Percentiles rank a stretch among this genome's conserved stretches.
Evolutionary conservation across 2,329 filamentous ascomycete species (phyloP).

Genomic region (Decorospora gaudefroyi): DNA sequence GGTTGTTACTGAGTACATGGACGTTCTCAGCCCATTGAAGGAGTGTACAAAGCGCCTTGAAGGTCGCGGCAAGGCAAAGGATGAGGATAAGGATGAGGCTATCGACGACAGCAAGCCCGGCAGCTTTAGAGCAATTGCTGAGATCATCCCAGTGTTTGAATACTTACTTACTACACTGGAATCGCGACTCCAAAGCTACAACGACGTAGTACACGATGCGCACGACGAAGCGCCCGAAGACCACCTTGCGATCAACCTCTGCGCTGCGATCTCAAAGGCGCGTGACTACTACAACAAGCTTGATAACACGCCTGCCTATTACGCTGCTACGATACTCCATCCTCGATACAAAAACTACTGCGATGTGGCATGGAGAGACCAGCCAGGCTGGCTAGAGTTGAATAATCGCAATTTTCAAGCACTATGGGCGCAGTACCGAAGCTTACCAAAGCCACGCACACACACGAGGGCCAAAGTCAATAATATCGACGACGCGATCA

Average conservation of each 20-base stretch:
- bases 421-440: background rate
- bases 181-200: background rate
- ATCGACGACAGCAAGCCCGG: too few relatives aligned
- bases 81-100: too few relatives aligned
- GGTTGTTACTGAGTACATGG: slow-evolving; percentile 6
- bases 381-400: background rate
- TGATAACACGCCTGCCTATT: slow-evolving; percentile 6
- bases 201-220: background rate
- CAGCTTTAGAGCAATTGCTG: background rate
- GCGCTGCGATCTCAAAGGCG: slow-evolving; percentile 1
- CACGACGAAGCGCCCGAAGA: slow-evolving; percentile 7
- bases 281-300: slow-evolving; percentile 10
- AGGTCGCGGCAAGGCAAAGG: too few relatives aligned
- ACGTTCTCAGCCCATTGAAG: slow-evolving; percentile 2
- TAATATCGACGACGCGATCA: background rate
- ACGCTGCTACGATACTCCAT: slow-evolving; percentile 10
- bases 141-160: slow-evolving; percentile 8
- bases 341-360: slow-evolving; percentile 4
- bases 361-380: background rate
- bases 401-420: background rate
- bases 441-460: background rate
- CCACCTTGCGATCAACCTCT: slow-evolving; percentile 12
- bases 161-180: background rate
- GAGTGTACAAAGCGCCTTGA: slow-evolving; percentile 6
- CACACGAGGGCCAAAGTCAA: background rate